Conservation (phyloP, 768 basidiomycete genomes). For the Trametes cinnabarina region DNA sequence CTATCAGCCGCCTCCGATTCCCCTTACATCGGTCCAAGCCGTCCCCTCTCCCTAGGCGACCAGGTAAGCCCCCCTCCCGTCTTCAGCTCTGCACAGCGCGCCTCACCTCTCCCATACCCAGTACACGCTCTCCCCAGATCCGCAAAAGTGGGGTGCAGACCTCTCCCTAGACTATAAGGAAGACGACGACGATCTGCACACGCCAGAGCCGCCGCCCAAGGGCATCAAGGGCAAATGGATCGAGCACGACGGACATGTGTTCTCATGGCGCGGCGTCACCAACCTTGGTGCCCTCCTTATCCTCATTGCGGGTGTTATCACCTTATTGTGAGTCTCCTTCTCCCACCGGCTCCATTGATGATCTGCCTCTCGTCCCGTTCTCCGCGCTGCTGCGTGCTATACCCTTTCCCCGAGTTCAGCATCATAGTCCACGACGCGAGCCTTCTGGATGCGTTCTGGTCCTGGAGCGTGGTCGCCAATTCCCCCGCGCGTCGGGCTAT, state of each 20-base stretch:
- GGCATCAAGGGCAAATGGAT: constrained; percentile 26
- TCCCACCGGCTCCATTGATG: not conserved
- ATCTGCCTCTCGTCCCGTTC: not conserved
- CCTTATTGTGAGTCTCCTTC: constrained; percentile 29
- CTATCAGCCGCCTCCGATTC: constrained; percentile 27
- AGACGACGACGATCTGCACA: constrained; percentile 39
- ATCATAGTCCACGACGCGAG: not conserved
- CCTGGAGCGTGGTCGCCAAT: not conserved
- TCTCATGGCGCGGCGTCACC: constrained; percentile 37
- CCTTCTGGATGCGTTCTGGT: not conserved
- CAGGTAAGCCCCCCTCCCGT: constrained; percentile 15
- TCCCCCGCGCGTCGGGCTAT: not conserved
- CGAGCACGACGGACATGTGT: constrained; percentile 35
- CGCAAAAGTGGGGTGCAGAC: constrained; percentile 35
- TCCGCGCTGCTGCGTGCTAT: not conserved
- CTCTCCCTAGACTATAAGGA: constrained; percentile 32
- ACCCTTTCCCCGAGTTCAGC: not conserved
- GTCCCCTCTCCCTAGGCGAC: constrained; percentile 28
- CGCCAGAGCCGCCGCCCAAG: constrained; percentile 27
- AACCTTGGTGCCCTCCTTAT: constrained; percentile 43
- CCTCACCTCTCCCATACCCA: constrained; percentile 16
- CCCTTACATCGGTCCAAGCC: constrained; percentile 27
- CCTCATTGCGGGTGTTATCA: constrained; percentile 30
- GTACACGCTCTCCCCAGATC: constrained; percentile 39
- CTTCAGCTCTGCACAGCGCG: not conserved